Conservation (phyloP, 2,329 filamentous ascomycete species). For the Cladosporium cucumerinum region DNA sequence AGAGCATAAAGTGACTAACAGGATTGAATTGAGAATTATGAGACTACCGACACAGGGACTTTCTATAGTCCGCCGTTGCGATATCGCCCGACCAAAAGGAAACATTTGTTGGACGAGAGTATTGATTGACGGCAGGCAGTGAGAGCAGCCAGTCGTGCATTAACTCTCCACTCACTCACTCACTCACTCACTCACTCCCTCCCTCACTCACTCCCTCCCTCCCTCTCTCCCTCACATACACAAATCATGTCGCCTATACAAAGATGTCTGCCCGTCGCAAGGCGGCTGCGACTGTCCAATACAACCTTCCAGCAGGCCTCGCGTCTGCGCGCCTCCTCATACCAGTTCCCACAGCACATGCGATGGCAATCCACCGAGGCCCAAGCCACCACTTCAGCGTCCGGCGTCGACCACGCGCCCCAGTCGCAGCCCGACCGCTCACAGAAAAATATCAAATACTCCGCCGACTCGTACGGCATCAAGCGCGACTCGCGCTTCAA, state of each 20-base stretch:
- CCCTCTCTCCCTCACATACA: not conserved
- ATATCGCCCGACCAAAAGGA: not conserved
- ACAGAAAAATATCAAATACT: slow-evolving; percentile 63
- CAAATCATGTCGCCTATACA: slow-evolving; percentile 14
- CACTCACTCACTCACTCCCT: not conserved
- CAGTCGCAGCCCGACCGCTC: slow-evolving; percentile 26
- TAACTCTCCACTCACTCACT: not conserved
- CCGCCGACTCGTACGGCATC: slow-evolving; percentile 77
- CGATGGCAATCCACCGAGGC: slow-evolving; percentile 32
- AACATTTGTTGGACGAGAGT: slow-evolving; percentile 10
- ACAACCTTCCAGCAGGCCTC: slow-evolving; percentile 29
- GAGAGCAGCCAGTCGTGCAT: not conserved
- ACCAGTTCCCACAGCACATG: slow-evolving; percentile 22
- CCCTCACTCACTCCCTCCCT: not conserved
- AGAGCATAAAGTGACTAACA: too few relatives aligned
- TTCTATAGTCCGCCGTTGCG: slow-evolving; percentile 8
- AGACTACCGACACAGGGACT: not conserved
- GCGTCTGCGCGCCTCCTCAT: slow-evolving; percentile 25
- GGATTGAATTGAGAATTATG: too few relatives aligned
- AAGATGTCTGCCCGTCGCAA: slow-evolving; percentile 26
- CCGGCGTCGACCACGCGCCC: slow-evolving; percentile 29
- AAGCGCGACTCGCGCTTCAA: slow-evolving; percentile 75
- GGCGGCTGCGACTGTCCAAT: slow-evolving; percentile 33
- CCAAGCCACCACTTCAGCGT: slow-evolving; percentile 30
- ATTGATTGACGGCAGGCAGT: slow-evolving; percentile 6